A percentile compares a stretch with the other conserved stretches of the same genome.
These are phyloP conservation scores for Elsinoe ampelina DNA, from an alignment of 2,329 filamentous ascomycete genomes.

Conservation along the genomic window DNA sequence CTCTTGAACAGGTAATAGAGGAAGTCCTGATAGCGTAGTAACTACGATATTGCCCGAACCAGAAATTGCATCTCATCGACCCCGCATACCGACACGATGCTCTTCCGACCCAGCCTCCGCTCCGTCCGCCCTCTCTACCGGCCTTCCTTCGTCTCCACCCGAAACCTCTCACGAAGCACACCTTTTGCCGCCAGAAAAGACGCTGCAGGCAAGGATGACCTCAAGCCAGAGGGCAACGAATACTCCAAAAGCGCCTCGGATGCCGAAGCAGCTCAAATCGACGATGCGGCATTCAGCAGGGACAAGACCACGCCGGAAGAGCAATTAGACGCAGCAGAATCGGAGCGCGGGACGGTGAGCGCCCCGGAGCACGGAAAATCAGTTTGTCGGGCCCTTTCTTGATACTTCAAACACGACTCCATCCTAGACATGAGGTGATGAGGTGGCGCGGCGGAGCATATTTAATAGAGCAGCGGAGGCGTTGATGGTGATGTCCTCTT, in stretches of 20 bases:
- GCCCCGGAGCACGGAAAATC: not conserved
- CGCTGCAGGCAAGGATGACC: conserved; percentile 43
- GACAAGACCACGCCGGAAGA: conserved; percentile 57
- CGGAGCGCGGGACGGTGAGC: conserved; percentile 24
- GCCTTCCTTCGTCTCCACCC: not conserved
- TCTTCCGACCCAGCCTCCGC: not conserved
- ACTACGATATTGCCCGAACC: no score
- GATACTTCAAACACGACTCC: not conserved
- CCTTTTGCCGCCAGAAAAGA: conserved; percentile 32
- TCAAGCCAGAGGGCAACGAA: conserved; percentile 58
- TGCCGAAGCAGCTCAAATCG: conserved; percentile 44
- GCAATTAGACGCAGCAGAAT: conserved; percentile 37
- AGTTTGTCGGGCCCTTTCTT: not conserved
- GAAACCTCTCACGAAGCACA: conserved; percentile 17
- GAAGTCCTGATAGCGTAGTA: no score
- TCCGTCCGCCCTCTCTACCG: not conserved
- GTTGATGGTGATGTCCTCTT: no score
- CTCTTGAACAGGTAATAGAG: no score
- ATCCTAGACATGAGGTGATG: not conserved
- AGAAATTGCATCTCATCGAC: not conserved
- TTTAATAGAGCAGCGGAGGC: not conserved
- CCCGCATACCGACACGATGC: not conserved
- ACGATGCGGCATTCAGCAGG: conserved; percentile 60
- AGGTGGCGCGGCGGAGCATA: not conserved
- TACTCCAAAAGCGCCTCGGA: conserved; percentile 60